Evolutionary conservation across 2,329 filamentous ascomycete species (phyloP).

Genomic region (Mariannaea sp.): DNA sequence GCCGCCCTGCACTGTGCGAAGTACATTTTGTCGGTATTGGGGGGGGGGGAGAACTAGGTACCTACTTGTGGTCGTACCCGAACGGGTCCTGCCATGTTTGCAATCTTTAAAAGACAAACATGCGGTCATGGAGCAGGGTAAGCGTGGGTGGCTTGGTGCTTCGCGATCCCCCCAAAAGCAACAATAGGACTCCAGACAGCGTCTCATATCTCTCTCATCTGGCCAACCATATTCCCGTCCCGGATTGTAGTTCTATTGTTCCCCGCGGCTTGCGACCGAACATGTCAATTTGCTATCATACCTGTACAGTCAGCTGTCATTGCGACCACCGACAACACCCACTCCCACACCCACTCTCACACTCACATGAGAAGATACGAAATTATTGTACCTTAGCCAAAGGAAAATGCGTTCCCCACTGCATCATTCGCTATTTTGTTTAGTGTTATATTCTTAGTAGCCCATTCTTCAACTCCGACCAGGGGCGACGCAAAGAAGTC

Average conservation of each 20-base stretch:
- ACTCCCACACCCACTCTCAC: too few species aligned
- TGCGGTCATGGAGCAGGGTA: slow-evolving; percentile 4
- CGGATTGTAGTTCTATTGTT: neutral
- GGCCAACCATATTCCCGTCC: neutral
- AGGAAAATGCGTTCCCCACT: neutral
- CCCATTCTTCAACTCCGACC: slow-evolving; percentile 5
- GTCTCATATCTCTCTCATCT: slow-evolving; percentile 1
- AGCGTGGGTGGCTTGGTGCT: neutral
- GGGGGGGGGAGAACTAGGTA: too few species aligned
- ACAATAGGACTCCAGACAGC: slow-evolving; percentile 1
- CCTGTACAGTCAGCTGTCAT: neutral
- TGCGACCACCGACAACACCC: neutral
- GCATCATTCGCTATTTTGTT: neutral
- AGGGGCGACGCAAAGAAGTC: slow-evolving; percentile 19
- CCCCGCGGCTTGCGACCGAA: neutral
- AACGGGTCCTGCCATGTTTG: neutral
- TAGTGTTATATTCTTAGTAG: too few species aligned
- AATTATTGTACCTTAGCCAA: neutral
- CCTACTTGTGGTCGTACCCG: neutral
- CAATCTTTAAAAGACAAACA: slow-evolving; percentile 9
- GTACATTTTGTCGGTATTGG: slow-evolving; percentile 25
- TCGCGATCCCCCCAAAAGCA: slow-evolving; percentile 1
- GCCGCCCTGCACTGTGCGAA: slow-evolving; percentile 32
- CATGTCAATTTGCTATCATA: too few species aligned
- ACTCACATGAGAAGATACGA: neutral